Evolutionary conservation across 2,329 filamentous ascomycete species (phyloP).

Genomic region (Aaosphaeria arxii): DNA sequence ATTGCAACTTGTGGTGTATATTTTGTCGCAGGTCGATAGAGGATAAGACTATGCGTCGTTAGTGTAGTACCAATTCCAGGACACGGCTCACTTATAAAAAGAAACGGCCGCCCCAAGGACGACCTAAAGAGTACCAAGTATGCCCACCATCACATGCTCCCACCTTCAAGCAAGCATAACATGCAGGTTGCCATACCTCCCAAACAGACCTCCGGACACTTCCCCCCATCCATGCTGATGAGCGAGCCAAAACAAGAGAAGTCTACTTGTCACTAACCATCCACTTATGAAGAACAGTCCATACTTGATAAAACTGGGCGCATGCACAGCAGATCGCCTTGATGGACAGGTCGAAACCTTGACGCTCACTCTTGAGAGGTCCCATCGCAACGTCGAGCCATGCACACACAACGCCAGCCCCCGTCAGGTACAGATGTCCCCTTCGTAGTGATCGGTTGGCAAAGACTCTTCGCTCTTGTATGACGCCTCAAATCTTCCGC

Average conservation of each 20-base stretch:
- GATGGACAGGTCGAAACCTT: constrained; percentile 40
- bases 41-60: constrained; percentile 4
- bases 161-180: too few species aligned
- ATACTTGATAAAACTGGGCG: background rate
- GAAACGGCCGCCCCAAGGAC: constrained; percentile 26
- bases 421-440: constrained; percentile 3
- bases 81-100: constrained; percentile 41
- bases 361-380: constrained; percentile 41
- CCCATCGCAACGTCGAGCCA: constrained; percentile 19
- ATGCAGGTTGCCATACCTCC: too few species aligned
- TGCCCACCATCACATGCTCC: background rate
- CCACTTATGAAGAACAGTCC: background rate
- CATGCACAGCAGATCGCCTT: background rate
- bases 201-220: too few species aligned
- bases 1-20: too few species aligned
- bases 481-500: constrained; percentile 8
- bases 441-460: constrained; percentile 11
- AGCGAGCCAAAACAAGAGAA: constrained; percentile 6
- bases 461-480: constrained; percentile 1
- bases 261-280: background rate
- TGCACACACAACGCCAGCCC: constrained; percentile 7
- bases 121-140: constrained; percentile 13
- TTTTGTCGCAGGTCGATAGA: too few species aligned
- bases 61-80: constrained; percentile 17
- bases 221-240: background rate